Conservation (phyloP, 1,139 yeast genomes). For the Diutina ranongensis region DNA sequence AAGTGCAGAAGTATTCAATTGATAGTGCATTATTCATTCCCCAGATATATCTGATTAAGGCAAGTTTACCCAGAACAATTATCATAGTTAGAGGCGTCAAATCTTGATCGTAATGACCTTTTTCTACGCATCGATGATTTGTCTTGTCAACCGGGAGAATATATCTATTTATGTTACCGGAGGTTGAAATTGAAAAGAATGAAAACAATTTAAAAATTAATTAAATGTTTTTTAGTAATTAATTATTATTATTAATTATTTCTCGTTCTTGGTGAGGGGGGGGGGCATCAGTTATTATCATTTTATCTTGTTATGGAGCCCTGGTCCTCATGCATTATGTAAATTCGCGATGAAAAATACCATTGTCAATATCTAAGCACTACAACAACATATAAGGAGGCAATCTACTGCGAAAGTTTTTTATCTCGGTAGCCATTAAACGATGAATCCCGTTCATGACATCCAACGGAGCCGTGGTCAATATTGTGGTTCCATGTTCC, state of each 20-base stretch:
- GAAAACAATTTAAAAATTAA: no score
- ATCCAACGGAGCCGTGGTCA: constrained; percentile 5
- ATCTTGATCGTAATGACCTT: no score
- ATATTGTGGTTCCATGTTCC: neutral
- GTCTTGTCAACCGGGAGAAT: neutral
- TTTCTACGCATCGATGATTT: neutral
- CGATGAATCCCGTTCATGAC: constrained; percentile 2
- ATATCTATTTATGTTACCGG: no score
- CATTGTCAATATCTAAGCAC: neutral
- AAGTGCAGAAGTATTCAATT: no score
- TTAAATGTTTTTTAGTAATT: no score
- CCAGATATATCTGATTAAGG: neutral
- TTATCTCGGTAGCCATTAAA: no score
- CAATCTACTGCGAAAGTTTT: no score
- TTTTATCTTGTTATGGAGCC: no score
- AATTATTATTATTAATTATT: no score
- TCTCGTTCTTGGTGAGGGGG: no score
- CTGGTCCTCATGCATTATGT: neutral
- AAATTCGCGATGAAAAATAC: neutral
- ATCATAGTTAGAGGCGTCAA: neutral
- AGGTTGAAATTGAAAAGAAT: no score
- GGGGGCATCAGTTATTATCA: no score
- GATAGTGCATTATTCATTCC: neutral
- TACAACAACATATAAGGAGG: neutral
- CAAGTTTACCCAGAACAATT: neutral